Base-by-base conservation (phyloP, 768 basidiomycete genomes). In the Austroboletus eburneus region DNA sequence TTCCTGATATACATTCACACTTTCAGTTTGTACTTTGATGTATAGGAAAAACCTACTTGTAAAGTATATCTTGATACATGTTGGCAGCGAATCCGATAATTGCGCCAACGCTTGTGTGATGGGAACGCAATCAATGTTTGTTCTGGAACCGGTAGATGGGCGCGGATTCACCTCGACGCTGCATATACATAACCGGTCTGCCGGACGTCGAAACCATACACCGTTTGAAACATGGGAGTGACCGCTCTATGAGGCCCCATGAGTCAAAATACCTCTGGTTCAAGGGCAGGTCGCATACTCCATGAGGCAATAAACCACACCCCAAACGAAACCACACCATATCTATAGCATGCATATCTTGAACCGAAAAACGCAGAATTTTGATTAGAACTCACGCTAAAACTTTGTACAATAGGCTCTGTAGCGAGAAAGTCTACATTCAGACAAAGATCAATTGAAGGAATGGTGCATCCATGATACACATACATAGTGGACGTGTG, bases 291-390 rank as follows among this genome's bases (percentile, higher is more conserved):
- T 17, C 29, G 39, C 67, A 1, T 56, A 82, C 80, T 78, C 78
- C 21, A 86, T 68, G 46, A 89, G 65, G 42, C 79, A 80, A 54
- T 77, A 91, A 21, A 82, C 63, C 1, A 88, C 75, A 0, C 87
- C 88, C 87, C 87, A 91, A 0, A 76, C 75, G 45, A 90, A 80
- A 34, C 81, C 80, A 23, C 76, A 62, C 83, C 82, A 85, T 12
- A 83, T 50, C 81, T 86, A 58, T 4, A 23, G 29, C 18, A 42
- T 40, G 9, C 4, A 25, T 17, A 16, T 48, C 39, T n/a, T n/a
- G n/a, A 29, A 8, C 20, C 2, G 6, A 21, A 17, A 27, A 9
- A 8, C 3, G 21, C 9, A 13, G n/a, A 36, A 35, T 3, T 4
- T 18, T 17, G 23, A 23, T 17, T 12, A 17, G 24, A 41, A 68